phyloP scores from a whole-genome alignment of 768 basidiomycete genomes.

The Mrakia hoshinonis region DNA sequence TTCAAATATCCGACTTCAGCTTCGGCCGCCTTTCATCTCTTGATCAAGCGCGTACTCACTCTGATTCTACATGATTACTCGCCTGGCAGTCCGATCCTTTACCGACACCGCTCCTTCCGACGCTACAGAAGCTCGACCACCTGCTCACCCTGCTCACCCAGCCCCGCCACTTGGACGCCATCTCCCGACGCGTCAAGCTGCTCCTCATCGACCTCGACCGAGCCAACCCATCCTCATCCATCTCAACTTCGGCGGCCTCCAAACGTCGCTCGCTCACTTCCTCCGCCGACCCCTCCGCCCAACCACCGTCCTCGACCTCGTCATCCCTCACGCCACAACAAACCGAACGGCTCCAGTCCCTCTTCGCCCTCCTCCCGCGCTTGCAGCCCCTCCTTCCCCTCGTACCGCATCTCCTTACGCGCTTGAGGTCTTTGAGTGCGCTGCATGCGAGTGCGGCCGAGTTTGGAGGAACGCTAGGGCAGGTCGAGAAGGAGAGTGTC shows the following conservation, averaged over 20 bases:
- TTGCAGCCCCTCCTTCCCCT: constrained; percentile 46
- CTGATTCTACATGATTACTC: background rate
- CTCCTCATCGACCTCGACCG: constrained; percentile 88
- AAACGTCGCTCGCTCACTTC: background rate
- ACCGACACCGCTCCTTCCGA: constrained; percentile 56
- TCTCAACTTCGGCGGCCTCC: background rate
- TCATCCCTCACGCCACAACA: constrained; percentile 36
- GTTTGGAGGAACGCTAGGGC: constrained; percentile 59
- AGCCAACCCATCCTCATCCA: constrained; percentile 43
- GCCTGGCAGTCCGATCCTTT: constrained; percentile 35
- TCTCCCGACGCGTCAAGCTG: constrained; percentile 85
- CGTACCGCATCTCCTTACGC: constrained; percentile 70
- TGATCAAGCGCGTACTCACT: background rate
- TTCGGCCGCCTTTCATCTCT: background rate
- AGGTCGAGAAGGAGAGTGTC: constrained; percentile 31
- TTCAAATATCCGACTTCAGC: background rate
- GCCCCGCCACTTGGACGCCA: constrained; percentile 89
- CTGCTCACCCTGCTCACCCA: constrained; percentile 84
- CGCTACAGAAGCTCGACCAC: constrained; percentile 69
- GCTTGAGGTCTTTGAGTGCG: constrained; percentile 70
- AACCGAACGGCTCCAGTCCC: constrained; percentile 38
- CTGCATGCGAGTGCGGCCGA: constrained; percentile 74
- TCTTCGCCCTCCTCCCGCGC: constrained; percentile 42
- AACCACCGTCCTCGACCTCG: background rate
- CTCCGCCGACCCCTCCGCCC: background rate